Percentiles rank a stretch among this genome's conserved stretches.
Evolutionary conservation across 208 protist genomes (phyloP).

Genomic region (Zelonia costaricensis): DNA sequence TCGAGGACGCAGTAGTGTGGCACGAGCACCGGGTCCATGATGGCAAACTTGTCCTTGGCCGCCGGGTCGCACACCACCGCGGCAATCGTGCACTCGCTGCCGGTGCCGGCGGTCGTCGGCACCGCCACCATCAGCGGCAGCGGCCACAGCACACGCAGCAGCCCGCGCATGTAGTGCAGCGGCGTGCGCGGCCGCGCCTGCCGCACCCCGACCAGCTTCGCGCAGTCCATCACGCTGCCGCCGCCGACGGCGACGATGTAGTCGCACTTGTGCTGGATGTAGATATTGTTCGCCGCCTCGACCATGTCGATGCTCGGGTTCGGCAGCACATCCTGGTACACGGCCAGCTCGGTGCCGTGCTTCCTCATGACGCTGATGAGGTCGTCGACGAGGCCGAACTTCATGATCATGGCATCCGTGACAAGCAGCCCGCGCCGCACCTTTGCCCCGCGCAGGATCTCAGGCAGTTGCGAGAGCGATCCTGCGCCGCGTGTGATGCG

Average conservation of each 20-base stretch:
- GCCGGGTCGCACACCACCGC: slow-evolving; percentile 59
- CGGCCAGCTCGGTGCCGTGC: slow-evolving; percentile 28
- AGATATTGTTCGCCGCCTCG: slow-evolving; percentile 33
- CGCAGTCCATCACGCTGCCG: slow-evolving; percentile 84
- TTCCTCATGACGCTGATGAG: slow-evolving; percentile 38
- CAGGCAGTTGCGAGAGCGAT: slow-evolving; percentile 34
- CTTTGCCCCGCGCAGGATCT: slow-evolving; percentile 34
- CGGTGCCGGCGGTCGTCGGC: slow-evolving; percentile 87
- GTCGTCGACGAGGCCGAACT: slow-evolving; percentile 45
- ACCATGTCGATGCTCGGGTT: slow-evolving; percentile 58
- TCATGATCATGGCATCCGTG: slow-evolving; percentile 53
- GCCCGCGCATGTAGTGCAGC: slow-evolving; percentile 42
- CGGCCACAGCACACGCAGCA: slow-evolving; percentile 45
- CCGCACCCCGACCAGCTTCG: slow-evolving; percentile 78
- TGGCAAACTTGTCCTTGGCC: slow-evolving; percentile 59
- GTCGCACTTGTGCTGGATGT: slow-evolving; percentile 48
- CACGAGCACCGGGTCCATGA: slow-evolving; percentile 63
- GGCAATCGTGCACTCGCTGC: slow-evolving; percentile 86
- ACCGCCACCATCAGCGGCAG: slow-evolving; percentile 64
- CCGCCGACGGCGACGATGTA: slow-evolving; percentile 82
- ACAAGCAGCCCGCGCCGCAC: slow-evolving; percentile 48
- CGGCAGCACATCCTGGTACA: slow-evolving; percentile 52
- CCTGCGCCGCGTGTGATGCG: slow-evolving; percentile 34
- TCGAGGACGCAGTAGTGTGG: slow-evolving; percentile 79
- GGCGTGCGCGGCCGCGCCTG: slow-evolving; percentile 48